These are phyloP conservation scores for Hericium rajendrae DNA, from an alignment of 768 basidiomycete genomes.

Conservation along the genomic window DNA sequence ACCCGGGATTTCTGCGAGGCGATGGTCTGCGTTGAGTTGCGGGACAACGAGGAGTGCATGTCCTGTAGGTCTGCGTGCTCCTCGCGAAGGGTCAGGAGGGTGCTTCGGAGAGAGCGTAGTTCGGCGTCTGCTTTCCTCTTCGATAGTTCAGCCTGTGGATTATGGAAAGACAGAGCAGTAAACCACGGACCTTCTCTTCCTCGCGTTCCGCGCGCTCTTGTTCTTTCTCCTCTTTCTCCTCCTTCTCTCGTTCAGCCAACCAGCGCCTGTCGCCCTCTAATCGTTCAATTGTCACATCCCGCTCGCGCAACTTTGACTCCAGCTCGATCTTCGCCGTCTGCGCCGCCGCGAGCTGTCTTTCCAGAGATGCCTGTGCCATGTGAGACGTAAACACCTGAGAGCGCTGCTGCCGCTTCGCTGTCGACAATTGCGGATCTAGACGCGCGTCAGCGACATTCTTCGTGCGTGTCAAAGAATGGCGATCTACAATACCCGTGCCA, in stretches of 20 bases:
- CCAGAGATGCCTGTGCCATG: conserved; percentile 52
- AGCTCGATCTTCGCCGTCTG: conserved; percentile 56
- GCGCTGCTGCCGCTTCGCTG: conserved; percentile 62
- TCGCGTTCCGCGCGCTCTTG: conserved; percentile 37
- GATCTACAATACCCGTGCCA: not conserved
- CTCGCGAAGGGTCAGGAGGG: conserved; percentile 41
- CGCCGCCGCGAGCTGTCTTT: conserved; percentile 55
- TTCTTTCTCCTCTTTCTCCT: conserved; percentile 62
- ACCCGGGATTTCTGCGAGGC: conserved; percentile 44
- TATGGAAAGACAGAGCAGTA: not conserved
- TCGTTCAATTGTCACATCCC: conserved; percentile 49
- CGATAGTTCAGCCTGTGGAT: not conserved
- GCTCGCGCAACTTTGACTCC: conserved; percentile 60
- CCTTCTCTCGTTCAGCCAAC: conserved; percentile 57
- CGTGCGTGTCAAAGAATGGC: not conserved
- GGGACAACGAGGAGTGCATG: conserved; percentile 36
- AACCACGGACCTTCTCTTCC: conserved; percentile 48
- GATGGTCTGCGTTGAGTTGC: conserved; percentile 38
- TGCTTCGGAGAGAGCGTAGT: conserved; percentile 39
- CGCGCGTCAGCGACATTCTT: conserved; percentile 1
- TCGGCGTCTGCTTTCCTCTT: conserved; percentile 44
- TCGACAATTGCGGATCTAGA: conserved; percentile 55
- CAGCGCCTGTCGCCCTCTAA: conserved; percentile 64
- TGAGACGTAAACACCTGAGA: conserved; percentile 51
- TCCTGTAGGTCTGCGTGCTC: conserved; percentile 56